phyloP scores from a whole-genome alignment of 257 asterid genomes.

The Ophiorrhiza pumila region DNA sequence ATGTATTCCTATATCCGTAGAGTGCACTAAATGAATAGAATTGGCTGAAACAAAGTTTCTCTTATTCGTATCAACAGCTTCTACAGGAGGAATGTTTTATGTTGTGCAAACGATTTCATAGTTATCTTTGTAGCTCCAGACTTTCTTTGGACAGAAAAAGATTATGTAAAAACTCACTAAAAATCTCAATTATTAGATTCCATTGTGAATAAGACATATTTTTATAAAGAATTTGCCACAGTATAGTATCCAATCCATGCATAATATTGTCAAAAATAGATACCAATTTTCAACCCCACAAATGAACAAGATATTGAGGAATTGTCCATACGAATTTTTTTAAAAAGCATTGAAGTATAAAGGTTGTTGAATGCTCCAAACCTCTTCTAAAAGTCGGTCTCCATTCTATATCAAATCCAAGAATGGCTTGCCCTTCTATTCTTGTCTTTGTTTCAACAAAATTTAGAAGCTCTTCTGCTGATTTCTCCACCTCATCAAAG shows the following conservation, averaged over 20 bases:
- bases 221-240: neutral
- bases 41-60: neutral
- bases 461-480: conserved; percentile 66
- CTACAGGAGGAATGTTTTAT: neutral
- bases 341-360: neutral
- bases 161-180: neutral
- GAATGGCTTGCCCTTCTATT: conserved; percentile 49
- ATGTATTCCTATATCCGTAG: neutral
- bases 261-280: neutral
- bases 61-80: neutral
- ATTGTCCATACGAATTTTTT: neutral
- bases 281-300: no score
- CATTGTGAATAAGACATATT: neutral
- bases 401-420: conserved; percentile 97
- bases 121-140: neutral
- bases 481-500: conserved; percentile 66
- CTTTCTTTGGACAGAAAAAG: neutral
- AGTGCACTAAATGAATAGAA: neutral
- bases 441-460: conserved; percentile 63
- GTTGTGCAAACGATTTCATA: neutral
- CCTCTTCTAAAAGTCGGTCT: conserved; percentile 79
- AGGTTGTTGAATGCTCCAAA: conserved; percentile 12
- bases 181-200: neutral
- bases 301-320: neutral
- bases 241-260: neutral